Evolutionary conservation across 495 filamentous ascomycete genomes (phyloP), one percentile per base, ranked within the genome.

Genomic region (Penicillium coprophilum): DNA sequence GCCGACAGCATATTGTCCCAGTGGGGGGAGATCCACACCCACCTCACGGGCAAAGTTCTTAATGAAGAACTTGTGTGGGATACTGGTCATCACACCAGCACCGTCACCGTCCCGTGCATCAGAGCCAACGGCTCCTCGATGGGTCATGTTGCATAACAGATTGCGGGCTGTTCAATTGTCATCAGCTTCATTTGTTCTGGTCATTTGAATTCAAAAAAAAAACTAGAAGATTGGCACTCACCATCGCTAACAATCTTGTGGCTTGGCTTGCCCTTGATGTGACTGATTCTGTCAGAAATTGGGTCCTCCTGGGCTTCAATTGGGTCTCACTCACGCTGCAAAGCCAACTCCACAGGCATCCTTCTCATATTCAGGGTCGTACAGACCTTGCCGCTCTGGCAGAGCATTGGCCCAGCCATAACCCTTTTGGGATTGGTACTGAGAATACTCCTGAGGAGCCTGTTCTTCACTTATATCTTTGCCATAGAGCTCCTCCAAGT

Each of bases 211-310:
- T 17, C 11, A 53, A 20, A 17, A 12, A 12, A 10, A 43, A 15
- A 59, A 60, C 24, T 27, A 12, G 12, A 43, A 15, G 58, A 60
- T 21, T 27, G 56, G 19, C 60, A 73, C 87, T 76, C 80, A 96
- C 91, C 94, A 97, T 98, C 94, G 78, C 90, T 96, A 50, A 98
- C 87, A 65, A 98, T 98, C 74, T 99, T 99, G 78, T 99, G 95
- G 79, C 92, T 97, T 30, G 95, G 75, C 71, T 88, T 87, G 77
- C 95, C 94, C 80, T 99, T 99, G 72, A 97, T 97, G 68, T 97
- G 89, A 75, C 92, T 97, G 20, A 6, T 27, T 17, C 15, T 5
- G 23, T 34, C 7, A 27, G 47, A 30, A 38, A 36, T 41, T 7
- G 7, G 27, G 12, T 57, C 58, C 57, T 51, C 12, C n/a, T 55